Evolutionary conservation across 441 rosid genomes (phyloP), one percentile per base, ranked within the genome.

Genomic region (Pelargonium australe): DNA sequence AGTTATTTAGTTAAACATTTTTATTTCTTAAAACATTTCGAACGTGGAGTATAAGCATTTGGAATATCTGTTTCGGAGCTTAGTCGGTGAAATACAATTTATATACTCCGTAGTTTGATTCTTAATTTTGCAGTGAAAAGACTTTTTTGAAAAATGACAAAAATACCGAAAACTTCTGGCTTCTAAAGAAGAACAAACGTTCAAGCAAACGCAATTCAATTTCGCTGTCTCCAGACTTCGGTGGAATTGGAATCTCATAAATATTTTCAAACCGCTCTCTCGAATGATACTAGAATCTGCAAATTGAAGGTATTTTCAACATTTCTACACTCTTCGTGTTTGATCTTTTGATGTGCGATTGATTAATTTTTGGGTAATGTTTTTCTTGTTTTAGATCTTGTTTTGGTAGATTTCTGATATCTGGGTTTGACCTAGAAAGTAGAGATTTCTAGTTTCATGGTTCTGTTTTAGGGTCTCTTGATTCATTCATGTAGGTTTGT

Each of bases 131-230:
- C 63, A 23, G 16, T 17, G 17, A 4, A 58, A 58, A 49, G 57
- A 13, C 57, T n/a, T 11, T 49, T 13, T 4, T n/a, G 57, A 49
- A n/a, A 49, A 49, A 49, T 13, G 57, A 49, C 57, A 49, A 49
- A 49, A 12, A 12, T 49, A 49, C 17, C 57, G 57, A 58, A 7
- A 17, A 58, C 19, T 13, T 10, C 63, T 58, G 63, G 63, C 63
- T 17, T 6, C 25, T 58, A 58, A 11, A 58, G 63, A 58, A 58
- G 63, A 58, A 58, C 12, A 58, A 58, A 9, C 63, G 25, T 58
- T 58, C 11, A 58, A 58, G 63, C 63, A 58, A 58, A 49, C 16
- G 19, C 16, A 49, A 49, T 16, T 11, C 31, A 58, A 58, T 5
- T 2, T 20, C 23, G 7, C 63, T 4, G 10, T 58, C 63, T 17